phyloP scores from a whole-genome alignment of 1,284 basidiomycete genomes.

The Flammula alnicola region DNA sequence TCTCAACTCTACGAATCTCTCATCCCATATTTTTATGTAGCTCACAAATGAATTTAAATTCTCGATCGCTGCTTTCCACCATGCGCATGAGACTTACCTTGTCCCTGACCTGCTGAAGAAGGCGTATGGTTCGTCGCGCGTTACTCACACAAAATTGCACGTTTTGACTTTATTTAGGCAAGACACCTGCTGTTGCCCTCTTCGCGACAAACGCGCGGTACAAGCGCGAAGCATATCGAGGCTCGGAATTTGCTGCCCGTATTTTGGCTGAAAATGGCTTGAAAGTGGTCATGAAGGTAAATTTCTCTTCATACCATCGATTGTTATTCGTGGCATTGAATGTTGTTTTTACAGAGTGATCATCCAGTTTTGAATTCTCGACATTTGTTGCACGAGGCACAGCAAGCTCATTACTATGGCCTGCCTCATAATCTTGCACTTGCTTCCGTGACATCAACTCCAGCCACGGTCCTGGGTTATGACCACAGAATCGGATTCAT shows the following conservation, averaged over 20 bases:
- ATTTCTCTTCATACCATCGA: background rate
- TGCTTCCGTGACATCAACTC: conserved; percentile 77
- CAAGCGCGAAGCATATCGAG: conserved; percentile 87
- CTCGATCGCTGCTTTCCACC: conserved; percentile 77
- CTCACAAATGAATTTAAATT: conserved; percentile 84
- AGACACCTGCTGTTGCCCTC: conserved; percentile 71
- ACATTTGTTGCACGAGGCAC: conserved; percentile 83
- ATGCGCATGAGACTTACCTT: conserved; percentile 82
- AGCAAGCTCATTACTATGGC: conserved; percentile 85
- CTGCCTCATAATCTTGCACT: conserved; percentile 64
- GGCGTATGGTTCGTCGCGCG: conserved; percentile 55
- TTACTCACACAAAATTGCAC: background rate
- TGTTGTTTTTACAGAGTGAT: conserved; percentile 55
- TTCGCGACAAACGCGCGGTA: conserved; percentile 76
- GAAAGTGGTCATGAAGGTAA: conserved; percentile 78
- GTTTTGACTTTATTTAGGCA: conserved; percentile 37
- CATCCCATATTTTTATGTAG: conserved; percentile 34
- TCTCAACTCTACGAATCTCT: background rate
- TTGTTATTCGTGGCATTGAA: background rate
- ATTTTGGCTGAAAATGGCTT: conserved; percentile 80
- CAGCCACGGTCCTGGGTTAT: conserved; percentile 78
- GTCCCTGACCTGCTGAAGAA: conserved; percentile 77
- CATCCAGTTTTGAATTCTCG: conserved; percentile 80
- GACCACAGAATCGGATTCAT: conserved; percentile 84
- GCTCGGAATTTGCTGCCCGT: conserved; percentile 83